Conservation (phyloP, 108 stramenopile species). For the Discostella stelligeroides region DNA sequence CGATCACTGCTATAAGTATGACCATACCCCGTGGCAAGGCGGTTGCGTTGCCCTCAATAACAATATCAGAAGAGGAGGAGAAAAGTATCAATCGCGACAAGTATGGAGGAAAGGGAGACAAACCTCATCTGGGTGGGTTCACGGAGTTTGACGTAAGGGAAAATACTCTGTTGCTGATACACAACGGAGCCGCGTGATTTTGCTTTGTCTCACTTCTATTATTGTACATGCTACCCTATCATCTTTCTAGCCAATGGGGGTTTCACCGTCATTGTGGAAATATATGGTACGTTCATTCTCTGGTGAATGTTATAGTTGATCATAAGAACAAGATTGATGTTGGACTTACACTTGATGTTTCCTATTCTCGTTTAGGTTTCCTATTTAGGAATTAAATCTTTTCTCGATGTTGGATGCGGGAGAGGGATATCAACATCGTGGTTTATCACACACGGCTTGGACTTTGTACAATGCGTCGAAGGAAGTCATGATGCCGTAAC, state of each 20-base stretch:
- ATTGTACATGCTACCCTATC: neutral
- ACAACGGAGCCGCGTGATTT: neutral
- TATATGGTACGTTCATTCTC: constrained; percentile 30
- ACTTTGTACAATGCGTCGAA: constrained; percentile 71
- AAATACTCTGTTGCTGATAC: too few species aligned
- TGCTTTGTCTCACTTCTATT: neutral
- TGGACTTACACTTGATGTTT: neutral
- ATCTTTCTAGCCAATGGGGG: constrained; percentile 24
- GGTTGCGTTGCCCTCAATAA: constrained; percentile 44
- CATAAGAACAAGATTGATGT: neutral
- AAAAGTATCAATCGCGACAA: constrained; percentile 24
- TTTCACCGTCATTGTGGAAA: constrained; percentile 65
- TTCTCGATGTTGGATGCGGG: constrained; percentile 88
- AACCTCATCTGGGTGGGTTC: constrained; percentile 80
- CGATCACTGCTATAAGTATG: constrained; percentile 7
- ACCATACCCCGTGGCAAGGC: constrained; percentile 40
- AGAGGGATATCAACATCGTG: constrained; percentile 68
- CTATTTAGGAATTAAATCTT: constrained; percentile 65
- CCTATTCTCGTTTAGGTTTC: neutral
- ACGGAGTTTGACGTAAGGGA: constrained; percentile 54
- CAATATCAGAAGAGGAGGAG: constrained; percentile 29
- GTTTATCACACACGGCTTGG: constrained; percentile 69
- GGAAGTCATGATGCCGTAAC: constrained; percentile 80
- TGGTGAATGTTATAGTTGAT: neutral
- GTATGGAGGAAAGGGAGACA: constrained; percentile 79